Base-by-base conservation (phyloP, 2,329 filamentous ascomycete genomes). In the Phaeophleospora eucalypticola region DNA sequence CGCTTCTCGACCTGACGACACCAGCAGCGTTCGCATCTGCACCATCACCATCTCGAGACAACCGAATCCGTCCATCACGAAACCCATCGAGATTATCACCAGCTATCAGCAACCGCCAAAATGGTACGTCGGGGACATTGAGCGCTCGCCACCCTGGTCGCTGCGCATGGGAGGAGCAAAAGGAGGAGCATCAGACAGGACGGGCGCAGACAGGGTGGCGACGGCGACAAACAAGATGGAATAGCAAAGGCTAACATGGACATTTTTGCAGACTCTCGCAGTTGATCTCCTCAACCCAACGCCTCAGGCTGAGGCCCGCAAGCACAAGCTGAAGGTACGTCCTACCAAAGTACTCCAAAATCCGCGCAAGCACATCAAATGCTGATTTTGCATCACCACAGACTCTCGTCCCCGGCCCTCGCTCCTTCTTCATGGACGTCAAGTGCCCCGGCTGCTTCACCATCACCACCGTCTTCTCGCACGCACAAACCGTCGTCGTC, bases 391-490 rank as follows among this genome's bases (percentile, higher is more conserved):
- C n/a, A 2, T 27, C 19, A 52, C 41, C 17, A 33, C 51, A 65
- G 62, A 62, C 58, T 64, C 87, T 98, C 68, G 93, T 98, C 72
- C 93, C 93, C 68, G 86, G 83, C 62, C 93, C 93, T 69, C 89
- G 93, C 75, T 97, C 91, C 64, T 98, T 97, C 87, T 98, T 98
- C 88, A 98, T 98, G 93, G 93, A 98, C 74, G 93, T 98, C 82
- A 98, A 98, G 87, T 98, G 93, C 87, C 93, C 93, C 74, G 93
- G 93, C 70, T 98, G 93, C 88, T 98, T 97, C 86, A 96, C 90
- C 76, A 98, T 98, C 84, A 98, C 93, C 76, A 98, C 93, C 75
- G 93, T 98, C 78, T 98, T 97, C 88, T 97, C 91, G 59, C 93
- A 98, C 83, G 93, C 93, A 76, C 93, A 98, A 83, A 98, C 93